Conservation (phyloP, 176 grass and related monocot genomes). For the Thalia dealbata region DNA sequence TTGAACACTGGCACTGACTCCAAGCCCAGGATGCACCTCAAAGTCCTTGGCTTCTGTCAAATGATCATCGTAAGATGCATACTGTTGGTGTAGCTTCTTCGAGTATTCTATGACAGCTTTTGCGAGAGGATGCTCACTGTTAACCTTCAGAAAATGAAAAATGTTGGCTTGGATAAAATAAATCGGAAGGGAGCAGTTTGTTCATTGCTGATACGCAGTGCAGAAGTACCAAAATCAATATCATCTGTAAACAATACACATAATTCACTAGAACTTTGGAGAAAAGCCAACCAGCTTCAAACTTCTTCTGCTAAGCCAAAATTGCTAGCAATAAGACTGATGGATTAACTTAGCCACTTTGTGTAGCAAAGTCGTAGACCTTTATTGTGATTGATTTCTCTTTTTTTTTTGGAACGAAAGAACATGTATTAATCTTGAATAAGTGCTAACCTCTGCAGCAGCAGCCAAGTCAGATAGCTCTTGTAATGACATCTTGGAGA, state of each 20-base stretch:
- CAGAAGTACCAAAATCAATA: not conserved
- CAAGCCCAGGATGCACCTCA: conserved; percentile 76
- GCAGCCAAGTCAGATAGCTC: conserved; percentile 81
- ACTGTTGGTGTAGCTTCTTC: conserved; percentile 70
- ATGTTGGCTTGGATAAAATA: not conserved
- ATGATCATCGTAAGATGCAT: conserved; percentile 46
- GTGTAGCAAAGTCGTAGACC: too few species aligned
- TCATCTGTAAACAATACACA: too few species aligned
- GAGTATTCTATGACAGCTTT: conserved; percentile 76
- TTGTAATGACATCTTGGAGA: conserved; percentile 59
- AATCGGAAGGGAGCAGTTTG: not conserved
- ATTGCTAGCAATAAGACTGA: too few species aligned
- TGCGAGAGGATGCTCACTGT: conserved; percentile 93
- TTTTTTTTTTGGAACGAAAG: not conserved
- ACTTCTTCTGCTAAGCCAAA: too few species aligned
- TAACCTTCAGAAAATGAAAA: conserved; percentile 34
- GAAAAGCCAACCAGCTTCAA: too few species aligned
- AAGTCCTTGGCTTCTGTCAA: conserved; percentile 67
- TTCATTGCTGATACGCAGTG: not conserved
- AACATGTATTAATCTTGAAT: not conserved
- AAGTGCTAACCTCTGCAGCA: conserved; percentile 63
- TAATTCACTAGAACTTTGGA: too few species aligned
- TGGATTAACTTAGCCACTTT: too few species aligned
- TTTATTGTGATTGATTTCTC: not conserved
- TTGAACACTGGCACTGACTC: conserved; percentile 65